These are phyloP conservation scores for Flaveria sonorensis DNA, from an alignment of 129 eudicot species.

Conservation along the genomic window DNA sequence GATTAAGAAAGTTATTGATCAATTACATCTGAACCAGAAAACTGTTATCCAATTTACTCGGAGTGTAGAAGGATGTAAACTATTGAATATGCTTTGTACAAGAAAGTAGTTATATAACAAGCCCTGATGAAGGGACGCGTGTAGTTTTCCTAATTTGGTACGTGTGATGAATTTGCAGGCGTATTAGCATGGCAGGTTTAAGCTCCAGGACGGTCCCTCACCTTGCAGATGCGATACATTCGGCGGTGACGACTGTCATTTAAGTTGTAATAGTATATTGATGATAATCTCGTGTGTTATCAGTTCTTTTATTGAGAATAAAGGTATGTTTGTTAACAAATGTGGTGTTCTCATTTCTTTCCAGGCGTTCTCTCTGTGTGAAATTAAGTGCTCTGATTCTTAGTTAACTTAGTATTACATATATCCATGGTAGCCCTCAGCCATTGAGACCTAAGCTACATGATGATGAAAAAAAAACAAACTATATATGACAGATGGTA, in stretches of 20 bases:
- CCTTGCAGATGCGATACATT: constrained; percentile 96
- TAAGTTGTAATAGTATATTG: constrained; percentile 25
- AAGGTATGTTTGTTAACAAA: neutral
- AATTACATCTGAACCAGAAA: too few relatives aligned
- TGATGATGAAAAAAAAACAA: too few relatives aligned
- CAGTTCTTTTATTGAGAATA: neutral
- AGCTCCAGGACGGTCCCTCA: constrained; percentile 89
- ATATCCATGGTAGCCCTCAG: too few relatives aligned
- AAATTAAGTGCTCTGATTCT: too few relatives aligned
- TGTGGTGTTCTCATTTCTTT: neutral
- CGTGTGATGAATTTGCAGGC: constrained; percentile 41
- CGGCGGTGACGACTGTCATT: constrained; percentile 62
- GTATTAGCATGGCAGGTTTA: constrained; percentile 99
- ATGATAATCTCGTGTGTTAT: neutral
- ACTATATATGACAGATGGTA: too few relatives aligned
- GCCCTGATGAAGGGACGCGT: neutral
- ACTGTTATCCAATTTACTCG: neutral
- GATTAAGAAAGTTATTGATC: too few relatives aligned
- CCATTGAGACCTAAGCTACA: too few relatives aligned
- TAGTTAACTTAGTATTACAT: too few relatives aligned
- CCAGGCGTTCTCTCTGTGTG: too few relatives aligned
- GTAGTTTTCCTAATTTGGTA: neutral
- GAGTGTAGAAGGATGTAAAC: neutral
- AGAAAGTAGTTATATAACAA: too few relatives aligned
- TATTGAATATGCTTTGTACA: neutral